phyloP scores from a whole-genome alignment of 768 basidiomycete species.

The Pholiota molesta region DNA sequence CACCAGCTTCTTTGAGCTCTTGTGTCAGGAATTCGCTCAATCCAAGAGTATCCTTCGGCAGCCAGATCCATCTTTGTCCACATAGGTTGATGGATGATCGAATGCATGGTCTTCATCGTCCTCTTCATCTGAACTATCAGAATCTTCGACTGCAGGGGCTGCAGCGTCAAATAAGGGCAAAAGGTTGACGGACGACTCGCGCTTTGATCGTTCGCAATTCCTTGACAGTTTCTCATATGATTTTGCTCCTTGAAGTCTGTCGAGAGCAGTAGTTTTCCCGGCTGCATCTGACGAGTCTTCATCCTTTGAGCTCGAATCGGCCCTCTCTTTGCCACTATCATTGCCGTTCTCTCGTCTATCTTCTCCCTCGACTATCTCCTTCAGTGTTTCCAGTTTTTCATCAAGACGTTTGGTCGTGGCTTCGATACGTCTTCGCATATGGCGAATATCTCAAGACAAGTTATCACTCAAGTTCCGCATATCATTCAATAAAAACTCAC shows the following conservation, averaged over 20 bases:
- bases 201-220: constrained; percentile 18
- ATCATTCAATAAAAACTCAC: constrained; percentile 24
- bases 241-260: background rate
- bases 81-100: constrained; percentile 51
- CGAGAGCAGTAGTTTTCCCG: background rate
- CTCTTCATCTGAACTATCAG: constrained; percentile 34
- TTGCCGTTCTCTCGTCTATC: constrained; percentile 5
- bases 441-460: constrained; percentile 31
- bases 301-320: constrained; percentile 3
- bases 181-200: constrained; percentile 11
- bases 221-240: constrained; percentile 9
- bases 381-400: constrained; percentile 32
- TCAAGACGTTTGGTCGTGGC: constrained; percentile 31
- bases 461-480: background rate
- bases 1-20: constrained; percentile 40
- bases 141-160: constrained; percentile 31
- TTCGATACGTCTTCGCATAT: constrained; percentile 38
- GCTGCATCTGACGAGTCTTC: constrained; percentile 2
- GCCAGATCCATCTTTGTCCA: constrained; percentile 49
- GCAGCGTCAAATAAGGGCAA: constrained; percentile 31
- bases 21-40: constrained; percentile 40
- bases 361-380: constrained; percentile 29
- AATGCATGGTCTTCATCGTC: constrained; percentile 47
- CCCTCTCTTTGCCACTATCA: background rate
- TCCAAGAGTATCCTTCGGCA: constrained; percentile 45